Conservation (phyloP, 2,329 filamentous ascomycete genomes). For the Cladosporium sp. region DNA sequence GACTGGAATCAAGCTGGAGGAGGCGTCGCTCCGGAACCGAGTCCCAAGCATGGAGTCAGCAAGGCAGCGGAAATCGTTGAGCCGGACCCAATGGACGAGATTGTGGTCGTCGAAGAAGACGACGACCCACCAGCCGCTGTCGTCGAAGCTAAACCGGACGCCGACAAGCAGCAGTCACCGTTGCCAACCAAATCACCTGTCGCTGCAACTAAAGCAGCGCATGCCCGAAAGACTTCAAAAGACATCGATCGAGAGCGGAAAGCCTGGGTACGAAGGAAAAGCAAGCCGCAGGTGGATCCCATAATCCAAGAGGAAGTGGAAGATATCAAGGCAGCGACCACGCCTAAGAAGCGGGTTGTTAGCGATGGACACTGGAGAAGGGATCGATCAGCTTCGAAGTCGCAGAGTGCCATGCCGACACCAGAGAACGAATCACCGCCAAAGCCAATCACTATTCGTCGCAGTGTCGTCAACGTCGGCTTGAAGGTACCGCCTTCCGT, state of each 20-base stretch:
- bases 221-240: slow-evolving; percentile 25
- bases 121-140: slow-evolving; percentile 17
- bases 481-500: slow-evolving; percentile 36
- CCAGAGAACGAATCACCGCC: slow-evolving; percentile 31
- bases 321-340: slow-evolving; percentile 53
- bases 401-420: slow-evolving; percentile 25
- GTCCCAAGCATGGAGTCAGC: slow-evolving; percentile 28
- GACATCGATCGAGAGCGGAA: slow-evolving; percentile 37
- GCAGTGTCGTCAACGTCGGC: slow-evolving; percentile 35
- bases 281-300: slow-evolving; percentile 40
- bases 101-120: slow-evolving; percentile 27
- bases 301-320: slow-evolving; percentile 41
- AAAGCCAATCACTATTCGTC: slow-evolving; percentile 32
- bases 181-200: slow-evolving; percentile 5
- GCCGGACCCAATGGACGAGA: slow-evolving; percentile 20
- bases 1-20: slow-evolving; percentile 36
- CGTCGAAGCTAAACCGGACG: slow-evolving; percentile 14
- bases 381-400: slow-evolving; percentile 28
- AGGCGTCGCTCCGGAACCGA: slow-evolving; percentile 29
- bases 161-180: slow-evolving; percentile 13
- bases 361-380: slow-evolving; percentile 83
- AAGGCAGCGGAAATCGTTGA: slow-evolving; percentile 6
- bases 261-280: slow-evolving; percentile 39
- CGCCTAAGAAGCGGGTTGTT: slow-evolving; percentile 87
- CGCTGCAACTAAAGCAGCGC: slow-evolving; percentile 7